phyloP scores from a whole-genome alignment of 83 land plant species.

The Larix sibirica region DNA sequence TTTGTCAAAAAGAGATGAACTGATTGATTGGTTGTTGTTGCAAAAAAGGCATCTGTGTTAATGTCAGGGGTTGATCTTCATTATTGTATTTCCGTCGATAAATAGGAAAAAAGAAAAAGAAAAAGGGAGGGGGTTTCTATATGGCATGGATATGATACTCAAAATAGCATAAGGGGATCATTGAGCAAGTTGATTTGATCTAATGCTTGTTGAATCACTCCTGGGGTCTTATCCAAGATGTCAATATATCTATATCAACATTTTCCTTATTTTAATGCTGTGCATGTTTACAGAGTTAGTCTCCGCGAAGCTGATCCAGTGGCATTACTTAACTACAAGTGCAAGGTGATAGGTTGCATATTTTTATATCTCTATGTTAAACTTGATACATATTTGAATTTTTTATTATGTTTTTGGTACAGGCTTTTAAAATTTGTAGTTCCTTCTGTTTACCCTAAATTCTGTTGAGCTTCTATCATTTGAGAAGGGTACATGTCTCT shows the following conservation, averaged over 20 bases:
- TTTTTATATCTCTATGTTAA: background rate
- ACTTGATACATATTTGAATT: background rate
- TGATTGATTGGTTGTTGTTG: background rate
- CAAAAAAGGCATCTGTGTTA: background rate
- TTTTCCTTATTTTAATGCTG: background rate
- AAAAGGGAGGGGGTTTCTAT: no score
- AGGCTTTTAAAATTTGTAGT: background rate
- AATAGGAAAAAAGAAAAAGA: background rate
- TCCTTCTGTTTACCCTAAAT: background rate
- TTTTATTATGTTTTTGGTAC: background rate
- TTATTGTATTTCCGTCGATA: background rate
- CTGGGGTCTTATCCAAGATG: no score
- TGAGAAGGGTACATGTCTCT: background rate
- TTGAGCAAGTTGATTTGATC: no score
- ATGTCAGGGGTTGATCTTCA: background rate
- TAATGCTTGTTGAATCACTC: no score
- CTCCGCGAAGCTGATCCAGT: constrained; percentile 4
- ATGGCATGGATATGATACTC: no score
- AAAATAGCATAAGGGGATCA: no score
- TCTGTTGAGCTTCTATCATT: background rate
- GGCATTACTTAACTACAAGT: background rate
- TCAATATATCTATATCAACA: no score
- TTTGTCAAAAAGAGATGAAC: background rate
- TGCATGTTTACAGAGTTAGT: constrained; percentile 4
- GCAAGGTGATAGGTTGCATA: constrained; percentile 5